phyloP scores from a whole-genome alignment of 345 rosid genomes.

The Bruguiera gymnorhiza region DNA sequence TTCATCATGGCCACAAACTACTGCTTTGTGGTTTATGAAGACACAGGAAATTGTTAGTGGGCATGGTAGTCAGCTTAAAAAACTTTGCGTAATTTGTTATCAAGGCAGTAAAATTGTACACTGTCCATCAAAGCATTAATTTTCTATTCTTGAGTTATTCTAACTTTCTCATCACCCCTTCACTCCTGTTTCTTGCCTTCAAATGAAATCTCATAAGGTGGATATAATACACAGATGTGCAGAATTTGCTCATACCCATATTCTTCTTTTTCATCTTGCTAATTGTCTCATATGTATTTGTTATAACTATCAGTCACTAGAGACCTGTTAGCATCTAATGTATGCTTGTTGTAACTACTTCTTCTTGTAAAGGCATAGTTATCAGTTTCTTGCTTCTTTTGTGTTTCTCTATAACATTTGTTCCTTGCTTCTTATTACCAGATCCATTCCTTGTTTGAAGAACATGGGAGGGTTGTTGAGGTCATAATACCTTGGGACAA shows the following conservation, averaged over 20 bases:
- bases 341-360: no score
- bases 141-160: neutral
- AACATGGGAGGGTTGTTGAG: slow-evolving; percentile 67
- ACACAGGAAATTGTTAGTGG: neutral
- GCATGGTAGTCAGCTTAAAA: neutral
- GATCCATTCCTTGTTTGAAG: slow-evolving; percentile 67
- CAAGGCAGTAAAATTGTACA: neutral
- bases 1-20: no score
- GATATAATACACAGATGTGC: neutral
- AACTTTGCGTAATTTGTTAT: no score
- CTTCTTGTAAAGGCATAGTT: neutral
- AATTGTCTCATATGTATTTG: slow-evolving; percentile 1
- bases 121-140: neutral
- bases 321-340: no score
- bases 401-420: slow-evolving; percentile 6
- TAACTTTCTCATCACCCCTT: neutral
- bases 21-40: neutral
- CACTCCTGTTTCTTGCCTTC: no score
- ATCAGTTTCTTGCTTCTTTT: neutral
- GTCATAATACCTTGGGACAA: slow-evolving; percentile 71
- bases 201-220: no score
- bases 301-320: neutral
- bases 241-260: neutral
- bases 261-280: neutral
- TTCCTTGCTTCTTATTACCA: slow-evolving; percentile 27